phyloP scores from a whole-genome alignment of 495 filamentous ascomycete genomes.

The Hypoxylon rickii region DNA sequence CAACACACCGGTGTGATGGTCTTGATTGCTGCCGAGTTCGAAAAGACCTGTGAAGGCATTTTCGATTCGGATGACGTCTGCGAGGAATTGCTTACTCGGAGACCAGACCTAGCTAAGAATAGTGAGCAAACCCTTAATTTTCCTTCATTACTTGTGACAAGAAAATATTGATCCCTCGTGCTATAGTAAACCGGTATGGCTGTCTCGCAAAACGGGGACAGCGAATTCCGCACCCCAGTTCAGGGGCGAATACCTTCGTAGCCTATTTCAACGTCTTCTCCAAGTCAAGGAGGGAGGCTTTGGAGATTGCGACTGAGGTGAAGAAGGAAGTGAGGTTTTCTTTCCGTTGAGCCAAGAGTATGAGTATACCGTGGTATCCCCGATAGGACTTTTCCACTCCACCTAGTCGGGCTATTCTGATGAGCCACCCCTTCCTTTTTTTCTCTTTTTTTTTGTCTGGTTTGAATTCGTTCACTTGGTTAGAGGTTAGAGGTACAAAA shows the following conservation, averaged over 20 bases:
- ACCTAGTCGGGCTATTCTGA: no score
- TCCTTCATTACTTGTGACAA: not conserved
- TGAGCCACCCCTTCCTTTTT: no score
- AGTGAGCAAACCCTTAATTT: conserved; percentile 7
- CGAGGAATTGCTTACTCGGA: conserved; percentile 37
- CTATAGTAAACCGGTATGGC: conserved; percentile 29
- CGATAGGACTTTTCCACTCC: no score
- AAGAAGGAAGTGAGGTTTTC: conserved; percentile 36
- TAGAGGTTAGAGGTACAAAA: no score
- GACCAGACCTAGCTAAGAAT: conserved; percentile 39
- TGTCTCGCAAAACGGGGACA: conserved; percentile 40
- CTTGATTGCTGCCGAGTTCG: conserved; percentile 36
- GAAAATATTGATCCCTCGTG: conserved; percentile 1
- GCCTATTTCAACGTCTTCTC: conserved; percentile 46
- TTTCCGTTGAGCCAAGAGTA: conserved; percentile 23
- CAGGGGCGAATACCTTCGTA: conserved; percentile 37
- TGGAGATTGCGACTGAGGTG: conserved; percentile 34
- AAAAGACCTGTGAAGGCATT: conserved; percentile 34
- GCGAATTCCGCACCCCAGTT: conserved; percentile 36
- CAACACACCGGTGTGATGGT: conserved; percentile 34
- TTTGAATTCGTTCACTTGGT: no score
- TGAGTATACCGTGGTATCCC: no score
- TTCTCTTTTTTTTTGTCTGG: no score
- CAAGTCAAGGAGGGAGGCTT: conserved; percentile 33
- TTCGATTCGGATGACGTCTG: conserved; percentile 47